Evolutionary conservation across 1,284 basidiomycete genomes (phyloP).

Genomic region (Tilletia walkeri): DNA sequence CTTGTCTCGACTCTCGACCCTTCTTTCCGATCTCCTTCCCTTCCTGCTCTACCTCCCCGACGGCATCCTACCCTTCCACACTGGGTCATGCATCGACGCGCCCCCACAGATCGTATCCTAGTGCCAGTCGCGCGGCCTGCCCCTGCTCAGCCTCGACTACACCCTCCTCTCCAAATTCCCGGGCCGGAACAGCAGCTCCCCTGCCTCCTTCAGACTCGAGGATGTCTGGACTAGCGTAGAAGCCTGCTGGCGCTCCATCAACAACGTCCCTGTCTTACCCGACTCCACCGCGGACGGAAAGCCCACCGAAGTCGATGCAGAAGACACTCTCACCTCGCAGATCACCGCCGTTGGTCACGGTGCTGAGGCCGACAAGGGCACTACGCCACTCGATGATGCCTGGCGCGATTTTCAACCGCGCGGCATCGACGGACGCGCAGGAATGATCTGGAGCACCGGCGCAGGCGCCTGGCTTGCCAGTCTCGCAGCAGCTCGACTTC

Average conservation of each 20-base stretch:
- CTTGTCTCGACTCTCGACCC: no score
- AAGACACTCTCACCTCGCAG: constrained; percentile 10
- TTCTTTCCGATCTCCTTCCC: not conserved
- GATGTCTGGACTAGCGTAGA: not conserved
- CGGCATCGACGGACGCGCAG: constrained; percentile 11
- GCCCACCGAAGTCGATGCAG: not conserved
- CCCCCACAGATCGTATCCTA: not conserved
- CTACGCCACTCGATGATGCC: not conserved
- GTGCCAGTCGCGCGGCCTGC: constrained; percentile 7
- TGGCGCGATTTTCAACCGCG: constrained; percentile 14
- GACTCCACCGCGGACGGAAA: no score
- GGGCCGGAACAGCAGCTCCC: not conserved
- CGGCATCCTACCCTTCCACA: constrained; percentile 17
- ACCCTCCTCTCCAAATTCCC: constrained; percentile 4
- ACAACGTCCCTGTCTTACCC: not conserved
- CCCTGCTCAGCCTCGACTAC: constrained; percentile 14
- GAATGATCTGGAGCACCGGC: constrained; percentile 6
- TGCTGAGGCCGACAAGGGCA: constrained; percentile 11
- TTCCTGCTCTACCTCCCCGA: constrained; percentile 13
- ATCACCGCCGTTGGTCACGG: constrained; percentile 11
- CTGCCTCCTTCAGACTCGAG: not conserved
- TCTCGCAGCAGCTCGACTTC: not conserved
- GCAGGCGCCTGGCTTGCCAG: constrained; percentile 2
- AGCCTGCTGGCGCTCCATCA: constrained; percentile 16
- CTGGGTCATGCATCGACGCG: constrained; percentile 10